Evolutionary conservation across 176 grass and related monocot species (phyloP), one percentile per base, ranked within the genome.

Genomic region (Aegilops bicornis): DNA sequence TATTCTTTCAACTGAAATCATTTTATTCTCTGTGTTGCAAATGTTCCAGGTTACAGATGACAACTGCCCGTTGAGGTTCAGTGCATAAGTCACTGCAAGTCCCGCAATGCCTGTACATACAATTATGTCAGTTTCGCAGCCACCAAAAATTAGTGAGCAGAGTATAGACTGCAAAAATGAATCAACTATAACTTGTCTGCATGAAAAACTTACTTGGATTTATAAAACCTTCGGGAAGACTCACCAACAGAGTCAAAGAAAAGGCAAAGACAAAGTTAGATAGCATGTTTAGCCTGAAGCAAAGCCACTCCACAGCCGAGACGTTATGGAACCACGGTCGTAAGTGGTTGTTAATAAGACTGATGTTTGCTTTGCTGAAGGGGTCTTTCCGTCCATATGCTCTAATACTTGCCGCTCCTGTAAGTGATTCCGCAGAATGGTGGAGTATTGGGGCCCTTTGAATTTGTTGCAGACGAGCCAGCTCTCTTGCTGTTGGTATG

Each of bases 1-100:
- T 91, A 98, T 96, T 90, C 96, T 95, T 89, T 98, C 96, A 80
- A 98, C 92, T 15, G 96, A 98, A 78, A 96, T 98, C 90, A 98
- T 98, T 91, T 94, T 98, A 90, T 98, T 98, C 83, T 98, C 93
- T 81, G 92, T 75, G 65, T 96, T 92, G 88, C 96, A 98, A 73
- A 92, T 91, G 81, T 98, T 96, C 96, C 96, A 98, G 82, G 91
- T 96, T 54, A 96, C 88, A 81, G 85, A 69, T 81, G 93, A 83
- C 72, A 94, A 32, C 88, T 98, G 96, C 45, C 86, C 78, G 69
- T 94, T 98, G 83, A 98, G 93, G 73, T 92, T 98, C 82, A 98
- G 85, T 73, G 92, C 96, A 80, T 96, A 98, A 82, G 96, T 94
- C 69, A 98, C 93, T 5, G 93, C 96, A 69, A 98, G 94, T 83